These are phyloP conservation scores for Hyphopichia pseudoburtonii DNA, from an alignment of 1,139 yeast genomes.

Conservation along the genomic window DNA sequence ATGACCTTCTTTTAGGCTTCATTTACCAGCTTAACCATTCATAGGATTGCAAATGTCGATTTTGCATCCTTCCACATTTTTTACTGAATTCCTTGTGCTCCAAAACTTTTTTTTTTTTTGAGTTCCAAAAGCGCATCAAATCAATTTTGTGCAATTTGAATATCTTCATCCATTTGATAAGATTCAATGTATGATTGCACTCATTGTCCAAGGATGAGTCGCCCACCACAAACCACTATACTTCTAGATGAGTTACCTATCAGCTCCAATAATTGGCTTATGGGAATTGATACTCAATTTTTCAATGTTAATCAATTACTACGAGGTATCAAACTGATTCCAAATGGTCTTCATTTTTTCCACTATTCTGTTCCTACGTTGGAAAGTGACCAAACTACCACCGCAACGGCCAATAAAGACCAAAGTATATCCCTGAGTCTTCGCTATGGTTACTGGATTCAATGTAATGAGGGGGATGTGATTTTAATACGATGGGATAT, in stretches of 20 bases:
- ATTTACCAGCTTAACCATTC: no score
- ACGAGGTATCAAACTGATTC: slow-evolving; percentile 27
- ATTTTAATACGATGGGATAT: slow-evolving; percentile 12
- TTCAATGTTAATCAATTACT: slow-evolving; percentile 20
- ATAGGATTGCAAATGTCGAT: no score
- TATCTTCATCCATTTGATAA: neutral
- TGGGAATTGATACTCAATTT: slow-evolving; percentile 33
- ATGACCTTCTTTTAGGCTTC: no score
- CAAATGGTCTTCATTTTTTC: slow-evolving; percentile 27
- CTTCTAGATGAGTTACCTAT: slow-evolving; percentile 17
- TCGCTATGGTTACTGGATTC: slow-evolving; percentile 30
- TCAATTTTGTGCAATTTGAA: neutral
- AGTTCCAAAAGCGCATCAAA: no score
- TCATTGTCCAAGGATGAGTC: slow-evolving; percentile 13
- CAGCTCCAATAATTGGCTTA: slow-evolving; percentile 17
- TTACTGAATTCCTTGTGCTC: no score
- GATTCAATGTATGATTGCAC: no score
- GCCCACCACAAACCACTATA: slow-evolving; percentile 27
- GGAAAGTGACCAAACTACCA: slow-evolving; percentile 6
- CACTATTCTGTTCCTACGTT: slow-evolving; percentile 26
- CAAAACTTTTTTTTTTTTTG: no score
- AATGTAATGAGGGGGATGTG: slow-evolving; percentile 20
- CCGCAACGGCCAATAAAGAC: slow-evolving; percentile 2
- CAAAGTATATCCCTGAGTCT: slow-evolving; percentile 11
- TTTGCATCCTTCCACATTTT: no score